Evolutionary conservation across 2,329 filamentous ascomycete species (phyloP).

Genomic region (Didymella exigua): DNA sequence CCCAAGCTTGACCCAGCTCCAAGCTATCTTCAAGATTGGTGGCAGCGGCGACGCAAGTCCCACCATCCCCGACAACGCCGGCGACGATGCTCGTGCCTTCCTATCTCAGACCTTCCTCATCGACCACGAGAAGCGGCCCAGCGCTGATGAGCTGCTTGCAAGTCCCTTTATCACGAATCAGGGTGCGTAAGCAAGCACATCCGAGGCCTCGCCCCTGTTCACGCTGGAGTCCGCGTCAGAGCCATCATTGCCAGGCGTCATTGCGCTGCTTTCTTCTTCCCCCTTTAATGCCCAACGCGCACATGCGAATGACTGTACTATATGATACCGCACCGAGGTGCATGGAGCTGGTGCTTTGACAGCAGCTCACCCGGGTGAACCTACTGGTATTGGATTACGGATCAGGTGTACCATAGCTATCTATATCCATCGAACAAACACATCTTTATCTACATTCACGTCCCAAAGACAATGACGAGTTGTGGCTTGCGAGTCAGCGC

Average conservation of each 20-base stretch:
- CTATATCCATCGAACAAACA: slow-evolving; percentile 1
- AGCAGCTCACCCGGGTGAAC: slow-evolving; percentile 1
- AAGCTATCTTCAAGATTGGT: slow-evolving; percentile 96
- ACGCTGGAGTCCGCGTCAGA: neutral
- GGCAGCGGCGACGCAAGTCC: slow-evolving; percentile 85
- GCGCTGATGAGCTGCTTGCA: slow-evolving; percentile 85
- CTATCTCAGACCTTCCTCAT: slow-evolving; percentile 91
- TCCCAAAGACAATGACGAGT: too few relatives aligned
- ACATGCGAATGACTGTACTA: slow-evolving; percentile 20
- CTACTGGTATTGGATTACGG: slow-evolving; percentile 8
- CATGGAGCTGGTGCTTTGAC: slow-evolving; percentile 8
- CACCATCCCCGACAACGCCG: slow-evolving; percentile 84
- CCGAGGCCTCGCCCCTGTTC: neutral
- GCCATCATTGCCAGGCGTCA: neutral
- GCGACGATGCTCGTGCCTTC: slow-evolving; percentile 82
- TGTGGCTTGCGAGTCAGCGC: neutral
- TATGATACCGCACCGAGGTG: slow-evolving; percentile 21
- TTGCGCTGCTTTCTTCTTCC: neutral
- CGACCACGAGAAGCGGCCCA: slow-evolving; percentile 89
- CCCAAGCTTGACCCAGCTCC: slow-evolving; percentile 94
- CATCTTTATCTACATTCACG: too few relatives aligned
- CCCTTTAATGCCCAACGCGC: slow-evolving; percentile 21
- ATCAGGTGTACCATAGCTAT: slow-evolving; percentile 8
- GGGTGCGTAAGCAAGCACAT: slow-evolving; percentile 45
- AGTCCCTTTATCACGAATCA: slow-evolving; percentile 79